Percentiles rank a stretch among this genome's conserved stretches.
Evolutionary conservation across 1,139 yeast species (phyloP).

Genomic region (Sugiyamaella japonica): DNA sequence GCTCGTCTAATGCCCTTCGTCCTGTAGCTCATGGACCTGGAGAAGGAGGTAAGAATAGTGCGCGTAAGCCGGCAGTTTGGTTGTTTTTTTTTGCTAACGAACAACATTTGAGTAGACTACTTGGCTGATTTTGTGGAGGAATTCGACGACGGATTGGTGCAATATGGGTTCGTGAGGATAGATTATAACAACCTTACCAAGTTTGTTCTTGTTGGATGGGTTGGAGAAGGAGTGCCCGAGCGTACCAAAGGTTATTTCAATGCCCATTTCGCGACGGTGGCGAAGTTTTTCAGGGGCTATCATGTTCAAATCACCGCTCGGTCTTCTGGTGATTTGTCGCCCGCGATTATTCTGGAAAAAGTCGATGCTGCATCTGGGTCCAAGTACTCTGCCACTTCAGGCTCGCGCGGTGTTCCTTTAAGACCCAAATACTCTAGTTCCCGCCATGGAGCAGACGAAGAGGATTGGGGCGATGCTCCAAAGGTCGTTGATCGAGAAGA

Average conservation of each 20-base stretch:
- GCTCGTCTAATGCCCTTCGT: constrained; percentile 38
- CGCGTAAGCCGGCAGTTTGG: no score
- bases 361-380: constrained; percentile 95
- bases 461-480: constrained; percentile 62
- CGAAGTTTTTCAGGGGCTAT: constrained; percentile 58
- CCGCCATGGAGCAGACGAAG: constrained; percentile 43
- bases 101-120: constrained; percentile 35
- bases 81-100: background rate
- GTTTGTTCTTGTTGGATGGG: constrained; percentile 85
- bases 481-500: constrained; percentile 44
- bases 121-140: constrained; percentile 76
- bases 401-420: constrained; percentile 36
- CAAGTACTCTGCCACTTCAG: constrained; percentile 55
- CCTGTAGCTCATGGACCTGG: constrained; percentile 39
- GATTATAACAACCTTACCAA: constrained; percentile 87
- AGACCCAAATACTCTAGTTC: constrained; percentile 40
- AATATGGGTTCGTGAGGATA: constrained; percentile 86
- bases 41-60: constrained; percentile 37
- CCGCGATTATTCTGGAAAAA: constrained; percentile 68
- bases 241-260: constrained; percentile 47
- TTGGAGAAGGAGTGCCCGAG: constrained; percentile 50
- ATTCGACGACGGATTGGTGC: constrained; percentile 85
- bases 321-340: constrained; percentile 84
- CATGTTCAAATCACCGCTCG: constrained; percentile 98
- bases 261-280: constrained; percentile 45